phyloP scores from a whole-genome alignment of 768 basidiomycete genomes.

The Serendipita sp. region DNA sequence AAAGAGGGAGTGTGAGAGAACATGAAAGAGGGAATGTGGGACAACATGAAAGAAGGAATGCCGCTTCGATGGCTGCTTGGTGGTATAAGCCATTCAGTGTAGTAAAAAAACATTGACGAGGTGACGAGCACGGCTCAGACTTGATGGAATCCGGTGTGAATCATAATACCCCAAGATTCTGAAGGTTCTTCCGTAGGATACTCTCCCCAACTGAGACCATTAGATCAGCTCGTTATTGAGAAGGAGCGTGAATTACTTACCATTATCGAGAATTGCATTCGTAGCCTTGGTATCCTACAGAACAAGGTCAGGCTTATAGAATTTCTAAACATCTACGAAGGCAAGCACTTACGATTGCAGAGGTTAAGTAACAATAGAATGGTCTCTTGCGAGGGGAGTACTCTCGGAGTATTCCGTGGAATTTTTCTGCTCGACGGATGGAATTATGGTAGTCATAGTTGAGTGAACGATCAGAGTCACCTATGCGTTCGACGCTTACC shows the following conservation, averaged over 20 bases:
- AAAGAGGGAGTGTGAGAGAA: background rate
- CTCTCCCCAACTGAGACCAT: background rate
- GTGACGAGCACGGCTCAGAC: too few relatives aligned
- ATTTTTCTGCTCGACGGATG: conserved; percentile 15
- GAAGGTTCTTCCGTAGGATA: conserved; percentile 1
- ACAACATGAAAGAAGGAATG: background rate
- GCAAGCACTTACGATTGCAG: conserved; percentile 30
- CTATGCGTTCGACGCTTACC: background rate
- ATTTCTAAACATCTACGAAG: background rate
- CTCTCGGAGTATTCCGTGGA: conserved; percentile 45
- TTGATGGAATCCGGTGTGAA: background rate
- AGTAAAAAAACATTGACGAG: too few relatives aligned
- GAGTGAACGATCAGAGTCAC: background rate
- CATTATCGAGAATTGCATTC: conserved; percentile 4
- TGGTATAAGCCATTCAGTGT: too few relatives aligned
- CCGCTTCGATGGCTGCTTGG: too few relatives aligned
- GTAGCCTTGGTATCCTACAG: background rate
- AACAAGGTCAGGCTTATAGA: background rate
- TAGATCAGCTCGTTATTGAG: background rate
- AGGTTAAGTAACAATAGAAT: conserved; percentile 51
- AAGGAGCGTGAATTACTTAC: background rate
- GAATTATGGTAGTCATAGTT: background rate
- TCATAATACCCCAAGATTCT: background rate
- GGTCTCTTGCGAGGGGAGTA: conserved; percentile 38
- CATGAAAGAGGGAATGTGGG: background rate